Conservation (phyloP, 139 green algal genomes). For the Chlamydomonas sp. region DNA sequence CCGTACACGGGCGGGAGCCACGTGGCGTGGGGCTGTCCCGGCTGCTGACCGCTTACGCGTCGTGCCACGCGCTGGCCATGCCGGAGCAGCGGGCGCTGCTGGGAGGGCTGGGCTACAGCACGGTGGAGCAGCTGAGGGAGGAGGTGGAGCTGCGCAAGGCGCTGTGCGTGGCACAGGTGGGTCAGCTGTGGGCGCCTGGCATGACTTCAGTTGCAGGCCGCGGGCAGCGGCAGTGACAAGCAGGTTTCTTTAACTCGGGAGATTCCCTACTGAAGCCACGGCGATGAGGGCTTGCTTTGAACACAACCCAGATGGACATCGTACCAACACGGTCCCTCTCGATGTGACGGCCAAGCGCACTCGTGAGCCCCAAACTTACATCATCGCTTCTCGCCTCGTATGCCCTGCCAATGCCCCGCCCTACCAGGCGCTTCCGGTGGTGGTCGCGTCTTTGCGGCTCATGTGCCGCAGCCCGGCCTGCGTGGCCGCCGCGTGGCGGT, state of each 20-base stretch:
- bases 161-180: conserved; percentile 49
- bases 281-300: not conserved
- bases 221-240: no score
- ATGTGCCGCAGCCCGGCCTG: conserved; percentile 8
- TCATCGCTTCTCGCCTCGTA: not conserved
- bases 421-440: conserved; percentile 46
- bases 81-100: not conserved
- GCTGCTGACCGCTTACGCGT: conserved; percentile 6
- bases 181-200: not conserved
- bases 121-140: conserved; percentile 20
- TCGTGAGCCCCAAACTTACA: no score
- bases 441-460: conserved; percentile 28
- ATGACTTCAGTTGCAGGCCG: no score
- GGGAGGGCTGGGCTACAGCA: conserved; percentile 4
- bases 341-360: no score
- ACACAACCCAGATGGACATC: not conserved
- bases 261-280: no score
- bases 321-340: no score
- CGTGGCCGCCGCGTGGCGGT: conserved; percentile 20
- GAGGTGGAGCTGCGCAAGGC: conserved; percentile 47
- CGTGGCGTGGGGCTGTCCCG: conserved; percentile 36
- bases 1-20: conserved; percentile 47
- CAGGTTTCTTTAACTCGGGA: no score
- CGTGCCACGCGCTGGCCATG: conserved; percentile 13
- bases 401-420: not conserved